These are phyloP conservation scores for Sugiyamaella lignohabitans DNA, from an alignment of 805 yeast species.

Conservation along the genomic window DNA sequence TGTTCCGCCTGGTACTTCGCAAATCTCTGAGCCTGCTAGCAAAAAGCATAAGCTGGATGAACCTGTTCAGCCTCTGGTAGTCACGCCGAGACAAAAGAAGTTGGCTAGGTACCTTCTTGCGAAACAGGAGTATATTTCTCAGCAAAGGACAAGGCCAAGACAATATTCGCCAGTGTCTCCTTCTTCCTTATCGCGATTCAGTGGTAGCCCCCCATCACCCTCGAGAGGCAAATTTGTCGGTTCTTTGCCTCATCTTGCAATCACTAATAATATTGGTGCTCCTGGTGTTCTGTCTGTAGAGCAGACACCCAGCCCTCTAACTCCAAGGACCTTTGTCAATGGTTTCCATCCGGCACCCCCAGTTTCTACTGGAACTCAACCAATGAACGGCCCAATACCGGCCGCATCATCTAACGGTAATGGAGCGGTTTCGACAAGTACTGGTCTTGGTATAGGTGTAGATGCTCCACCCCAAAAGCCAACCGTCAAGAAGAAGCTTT, in stretches of 20 bases:
- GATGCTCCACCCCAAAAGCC: slow-evolving; percentile 5
- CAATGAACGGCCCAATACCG: background rate
- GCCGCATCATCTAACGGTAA: background rate
- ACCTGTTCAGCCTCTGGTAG: background rate
- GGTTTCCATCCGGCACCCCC: background rate
- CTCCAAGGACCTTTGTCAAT: background rate
- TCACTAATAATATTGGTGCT: background rate
- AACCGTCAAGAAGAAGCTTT: slow-evolving; percentile 44
- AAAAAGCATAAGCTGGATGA: slow-evolving; percentile 10
- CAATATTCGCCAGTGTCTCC: background rate
- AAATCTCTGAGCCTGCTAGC: slow-evolving; percentile 3
- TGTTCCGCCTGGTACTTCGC: background rate
- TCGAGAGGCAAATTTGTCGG: background rate
- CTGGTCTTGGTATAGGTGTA: slow-evolving; percentile 1
- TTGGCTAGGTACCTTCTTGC: slow-evolving; percentile 4
- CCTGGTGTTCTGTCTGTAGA: background rate
- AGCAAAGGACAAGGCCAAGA: background rate
- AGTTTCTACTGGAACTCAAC: background rate
- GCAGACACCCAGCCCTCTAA: background rate
- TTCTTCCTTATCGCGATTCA: background rate
- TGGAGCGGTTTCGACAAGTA: slow-evolving; percentile 1
- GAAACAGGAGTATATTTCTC: slow-evolving; percentile 6
- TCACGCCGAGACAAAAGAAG: slow-evolving; percentile 4
- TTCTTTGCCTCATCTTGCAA: background rate
- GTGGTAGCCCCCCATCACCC: background rate